phyloP scores from a whole-genome alignment of 495 filamentous ascomycete species.

The Podospora fimiseda region DNA sequence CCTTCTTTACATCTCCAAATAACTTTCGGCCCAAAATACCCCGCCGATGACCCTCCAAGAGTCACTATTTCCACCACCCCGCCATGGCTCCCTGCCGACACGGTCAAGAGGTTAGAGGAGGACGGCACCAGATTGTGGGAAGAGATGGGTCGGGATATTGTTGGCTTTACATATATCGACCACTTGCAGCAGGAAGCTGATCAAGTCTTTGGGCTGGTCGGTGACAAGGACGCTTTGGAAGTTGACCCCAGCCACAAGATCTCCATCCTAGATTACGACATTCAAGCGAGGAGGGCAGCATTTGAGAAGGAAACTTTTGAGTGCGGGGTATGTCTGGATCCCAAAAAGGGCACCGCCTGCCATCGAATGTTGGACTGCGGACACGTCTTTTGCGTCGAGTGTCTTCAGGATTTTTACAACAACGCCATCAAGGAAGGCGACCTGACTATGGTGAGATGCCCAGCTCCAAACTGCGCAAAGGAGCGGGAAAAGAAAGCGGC shows the following conservation, averaged over 20 bases:
- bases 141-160: slow-evolving; percentile 67
- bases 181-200: slow-evolving; percentile 76
- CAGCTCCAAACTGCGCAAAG: slow-evolving; percentile 68
- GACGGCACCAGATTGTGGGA: slow-evolving; percentile 70
- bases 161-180: slow-evolving; percentile 83
- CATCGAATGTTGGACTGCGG: slow-evolving; percentile 71
- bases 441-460: slow-evolving; percentile 67
- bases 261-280: slow-evolving; percentile 71
- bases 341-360: slow-evolving; percentile 81
- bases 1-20: slow-evolving; percentile 68
- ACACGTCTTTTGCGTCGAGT: slow-evolving; percentile 84
- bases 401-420: slow-evolving; percentile 85
- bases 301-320: slow-evolving; percentile 85
- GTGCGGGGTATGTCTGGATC: slow-evolving; percentile 86
- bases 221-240: slow-evolving; percentile 44
- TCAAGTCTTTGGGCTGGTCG: slow-evolving; percentile 63
- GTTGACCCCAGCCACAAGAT: slow-evolving; percentile 59
- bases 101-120: slow-evolving; percentile 50
- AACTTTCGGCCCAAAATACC: slow-evolving; percentile 69
- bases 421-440: slow-evolving; percentile 80
- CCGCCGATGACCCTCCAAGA: slow-evolving; percentile 56
- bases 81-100: slow-evolving; percentile 61
- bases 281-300: slow-evolving; percentile 58
- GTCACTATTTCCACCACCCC: slow-evolving; percentile 59
- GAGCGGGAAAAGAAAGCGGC: slow-evolving; percentile 35